phyloP scores from a whole-genome alignment of 306 rosid species.

The Comarum palustre region DNA sequence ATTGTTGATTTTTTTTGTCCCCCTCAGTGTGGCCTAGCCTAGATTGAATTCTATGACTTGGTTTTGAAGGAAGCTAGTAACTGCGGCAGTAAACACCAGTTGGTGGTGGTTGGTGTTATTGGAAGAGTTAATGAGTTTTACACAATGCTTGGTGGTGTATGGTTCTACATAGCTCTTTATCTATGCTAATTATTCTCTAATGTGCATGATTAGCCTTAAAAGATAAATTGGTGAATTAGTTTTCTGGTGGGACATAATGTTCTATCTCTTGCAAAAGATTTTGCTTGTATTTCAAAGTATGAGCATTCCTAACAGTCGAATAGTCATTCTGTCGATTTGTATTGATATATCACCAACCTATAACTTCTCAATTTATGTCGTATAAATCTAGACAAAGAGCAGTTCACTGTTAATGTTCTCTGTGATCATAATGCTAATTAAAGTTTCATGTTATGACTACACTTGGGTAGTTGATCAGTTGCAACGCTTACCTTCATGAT shows the following conservation, averaged over 20 bases:
- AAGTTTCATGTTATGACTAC: background rate
- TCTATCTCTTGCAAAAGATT: background rate
- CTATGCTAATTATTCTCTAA: background rate
- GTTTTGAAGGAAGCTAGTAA: background rate
- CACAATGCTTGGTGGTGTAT: background rate
- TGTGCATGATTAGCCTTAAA: background rate
- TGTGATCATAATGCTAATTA: background rate
- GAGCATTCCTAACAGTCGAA: background rate
- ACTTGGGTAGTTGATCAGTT: background rate
- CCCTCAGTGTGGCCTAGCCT: background rate
- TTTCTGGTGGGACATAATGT: background rate
- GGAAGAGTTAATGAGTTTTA: background rate
- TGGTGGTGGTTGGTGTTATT: background rate
- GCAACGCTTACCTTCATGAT: background rate
- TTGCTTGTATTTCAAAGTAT: background rate
- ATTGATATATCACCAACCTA: background rate
- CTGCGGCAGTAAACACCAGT: background rate
- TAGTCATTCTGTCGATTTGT: background rate
- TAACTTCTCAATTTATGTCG: background rate
- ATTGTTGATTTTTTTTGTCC: background rate
- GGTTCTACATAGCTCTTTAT: background rate
- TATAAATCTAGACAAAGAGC: background rate
- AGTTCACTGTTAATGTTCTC: background rate
- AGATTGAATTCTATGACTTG: constrained; percentile 1
- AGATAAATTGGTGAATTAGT: background rate